Conservation (phyloP, 129 eudicot species). For the Chrysanthemum lavandulifolium region DNA sequence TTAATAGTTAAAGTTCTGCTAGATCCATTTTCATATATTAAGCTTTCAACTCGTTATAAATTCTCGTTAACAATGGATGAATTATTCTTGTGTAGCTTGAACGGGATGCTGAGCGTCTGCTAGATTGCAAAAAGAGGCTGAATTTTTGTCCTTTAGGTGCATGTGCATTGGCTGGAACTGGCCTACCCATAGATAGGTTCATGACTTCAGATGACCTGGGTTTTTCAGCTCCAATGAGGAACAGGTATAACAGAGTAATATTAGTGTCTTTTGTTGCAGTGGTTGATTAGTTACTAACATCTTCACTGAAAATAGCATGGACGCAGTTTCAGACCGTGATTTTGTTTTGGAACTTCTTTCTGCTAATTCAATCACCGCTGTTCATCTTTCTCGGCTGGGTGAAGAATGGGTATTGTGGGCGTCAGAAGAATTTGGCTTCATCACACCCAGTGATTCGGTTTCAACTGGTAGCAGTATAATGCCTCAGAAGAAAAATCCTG, state of each 20-base stretch:
- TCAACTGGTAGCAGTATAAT: constrained; percentile 98
- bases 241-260: constrained; percentile 56
- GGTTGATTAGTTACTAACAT: constrained; percentile 23
- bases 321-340: constrained; percentile 98
- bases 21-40: too few species aligned
- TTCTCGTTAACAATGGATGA: background rate
- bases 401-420: constrained; percentile 99
- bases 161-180: constrained; percentile 98
- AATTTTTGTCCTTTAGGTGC: constrained; percentile 97
- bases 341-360: constrained; percentile 92
- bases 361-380: constrained; percentile 76
- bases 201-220: constrained; percentile 93
- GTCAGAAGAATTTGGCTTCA: constrained; percentile 90
- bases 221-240: constrained; percentile 89
- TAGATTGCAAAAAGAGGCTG: constrained; percentile 75
- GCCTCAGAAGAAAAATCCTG: constrained; percentile 99
- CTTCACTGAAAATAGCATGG: constrained; percentile 61
- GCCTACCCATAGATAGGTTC: constrained; percentile 93
- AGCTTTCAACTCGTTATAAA: too few species aligned
- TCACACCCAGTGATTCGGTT: constrained; percentile 92
- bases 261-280: background rate
- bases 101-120: constrained; percentile 86
- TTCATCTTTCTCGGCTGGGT: constrained; percentile 95
- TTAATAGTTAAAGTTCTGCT: too few species aligned
- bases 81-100: constrained; percentile 70